These are phyloP conservation scores for Amborella trichopoda DNA, from an alignment of 164 flowering plant genomes.

Conservation along the genomic window DNA sequence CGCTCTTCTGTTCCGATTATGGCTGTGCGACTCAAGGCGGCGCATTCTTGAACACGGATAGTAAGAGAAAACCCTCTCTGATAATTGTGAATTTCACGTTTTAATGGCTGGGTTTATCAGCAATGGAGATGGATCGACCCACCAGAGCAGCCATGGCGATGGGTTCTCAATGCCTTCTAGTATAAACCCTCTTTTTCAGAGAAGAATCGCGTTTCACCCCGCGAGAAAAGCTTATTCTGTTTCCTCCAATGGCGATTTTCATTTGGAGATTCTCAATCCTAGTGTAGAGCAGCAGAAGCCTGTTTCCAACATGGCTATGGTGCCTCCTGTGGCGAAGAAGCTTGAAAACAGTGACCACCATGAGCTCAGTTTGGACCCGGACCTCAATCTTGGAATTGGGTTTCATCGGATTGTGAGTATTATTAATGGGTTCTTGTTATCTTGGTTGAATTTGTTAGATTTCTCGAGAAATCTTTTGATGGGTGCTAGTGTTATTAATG, in stretches of 20 bases:
- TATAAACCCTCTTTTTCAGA: conserved; percentile 12
- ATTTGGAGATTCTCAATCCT: conserved; percentile 64
- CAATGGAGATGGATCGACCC: too few relatives aligned
- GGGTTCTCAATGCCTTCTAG: conserved; percentile 2
- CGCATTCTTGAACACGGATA: too few relatives aligned
- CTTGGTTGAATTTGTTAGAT: neutral
- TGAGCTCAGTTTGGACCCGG: conserved; percentile 58
- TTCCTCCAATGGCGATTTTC: conserved; percentile 28
- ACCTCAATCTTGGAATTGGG: conserved; percentile 44
- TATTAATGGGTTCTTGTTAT: neutral
- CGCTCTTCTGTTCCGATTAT: too few relatives aligned
- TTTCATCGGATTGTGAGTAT: conserved; percentile 66
- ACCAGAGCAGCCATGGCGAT: too few relatives aligned
- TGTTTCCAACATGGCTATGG: neutral
- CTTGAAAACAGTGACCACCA: conserved; percentile 15
- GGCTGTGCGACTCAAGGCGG: too few relatives aligned
- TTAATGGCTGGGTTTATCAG: too few relatives aligned
- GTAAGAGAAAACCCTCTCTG: too few relatives aligned
- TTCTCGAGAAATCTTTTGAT: neutral
- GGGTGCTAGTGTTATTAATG: neutral
- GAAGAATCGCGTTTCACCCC: conserved; percentile 48
- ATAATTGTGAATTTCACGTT: too few relatives aligned
- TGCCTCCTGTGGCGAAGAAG: conserved; percentile 15
- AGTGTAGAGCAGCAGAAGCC: conserved; percentile 7
- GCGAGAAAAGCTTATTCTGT: conserved; percentile 36